Base-by-base conservation (phyloP, 2,329 filamentous ascomycete genomes). In the Leptographium radiaticola region DNA sequence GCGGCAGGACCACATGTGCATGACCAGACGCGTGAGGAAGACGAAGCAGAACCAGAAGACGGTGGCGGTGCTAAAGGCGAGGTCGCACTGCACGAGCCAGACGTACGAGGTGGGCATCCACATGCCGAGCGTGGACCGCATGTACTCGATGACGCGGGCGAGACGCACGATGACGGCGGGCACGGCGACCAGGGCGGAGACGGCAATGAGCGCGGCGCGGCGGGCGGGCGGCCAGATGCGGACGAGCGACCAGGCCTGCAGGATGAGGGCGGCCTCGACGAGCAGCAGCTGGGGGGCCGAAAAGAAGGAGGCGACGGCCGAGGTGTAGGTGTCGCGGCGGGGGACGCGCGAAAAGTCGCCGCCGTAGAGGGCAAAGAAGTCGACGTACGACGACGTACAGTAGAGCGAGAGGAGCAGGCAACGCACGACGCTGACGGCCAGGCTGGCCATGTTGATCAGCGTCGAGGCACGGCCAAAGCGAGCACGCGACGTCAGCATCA, bases 401-500 rank as follows among this genome's bases (percentile, higher is more conserved):
- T 77, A 85, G 54, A 80, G 63, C 52, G 71, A 68, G 25, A 81
- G 70, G 6, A 88, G 67, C 16, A 76, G 65, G 62, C 74, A 75
- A 55, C 86, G 82, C 47, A 81, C 65, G 50, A 77, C 69, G 66
- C 84, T 82, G 62, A 82, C 63, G 49, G 77, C 51, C 20, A 94
- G 74, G 15, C 79, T 77, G 30, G 74, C 56, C 20, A 77, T 59
- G 63, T 90, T 89, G 61, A 89, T 71, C 58, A 83, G 62, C 64
- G 86, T 86, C 20, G 87, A 75, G 0, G 73, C 63, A 2, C 83
- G 83, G 52, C 70, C 70, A 56, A 86, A 77, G 65, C 87, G 89
- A 59, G 79, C 72, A 0, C 71, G 65, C 20, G 79, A 79, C 0
- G 86, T 89, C 65, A 90, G 75, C 55, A 84, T 62, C 12, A 89